These are phyloP conservation scores for Salix purpurea DNA, from an alignment of 345 rosid genomes.

Conservation along the genomic window DNA sequence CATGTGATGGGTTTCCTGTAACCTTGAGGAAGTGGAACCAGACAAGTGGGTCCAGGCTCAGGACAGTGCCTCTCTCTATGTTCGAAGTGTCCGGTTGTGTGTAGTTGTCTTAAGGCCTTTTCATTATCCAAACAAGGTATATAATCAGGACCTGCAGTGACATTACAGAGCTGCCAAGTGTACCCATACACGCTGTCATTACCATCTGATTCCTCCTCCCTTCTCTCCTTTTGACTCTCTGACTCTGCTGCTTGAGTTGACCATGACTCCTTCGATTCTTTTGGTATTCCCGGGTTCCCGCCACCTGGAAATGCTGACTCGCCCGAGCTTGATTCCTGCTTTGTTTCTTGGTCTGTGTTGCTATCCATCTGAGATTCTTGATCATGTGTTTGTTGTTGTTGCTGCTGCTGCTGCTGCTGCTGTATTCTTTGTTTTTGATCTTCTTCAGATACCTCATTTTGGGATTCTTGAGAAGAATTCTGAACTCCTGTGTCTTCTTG, in stretches of 20 bases:
- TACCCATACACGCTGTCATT: constrained; percentile 13
- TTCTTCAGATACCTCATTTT: constrained; percentile 18
- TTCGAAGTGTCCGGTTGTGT: constrained; percentile 58
- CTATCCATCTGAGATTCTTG: background rate
- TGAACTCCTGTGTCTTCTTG: constrained; percentile 50
- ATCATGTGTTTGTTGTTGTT: background rate
- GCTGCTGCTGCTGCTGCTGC: constrained; percentile 32
- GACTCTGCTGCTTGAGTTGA: constrained; percentile 26
- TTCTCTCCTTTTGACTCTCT: constrained; percentile 27
- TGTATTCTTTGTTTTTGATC: constrained; percentile 25
- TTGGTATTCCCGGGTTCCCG: constrained; percentile 56
- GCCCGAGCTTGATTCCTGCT: constrained; percentile 8
- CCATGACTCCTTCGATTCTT: constrained; percentile 33
- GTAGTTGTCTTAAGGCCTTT: constrained; percentile 54
- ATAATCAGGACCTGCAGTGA: constrained; percentile 72
- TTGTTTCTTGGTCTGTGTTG: constrained; percentile 14
- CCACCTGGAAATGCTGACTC: constrained; percentile 24
- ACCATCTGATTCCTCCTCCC: constrained; percentile 16
- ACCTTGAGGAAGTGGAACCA: constrained; percentile 62
- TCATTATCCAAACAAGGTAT: constrained; percentile 93
- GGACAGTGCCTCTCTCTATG: constrained; percentile 98
- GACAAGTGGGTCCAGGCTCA: constrained; percentile 66
- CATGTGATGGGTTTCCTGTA: constrained; percentile 66
- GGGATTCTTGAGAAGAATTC: constrained; percentile 25
- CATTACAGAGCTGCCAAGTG: constrained; percentile 71